Evolutionary conservation across 2,329 filamentous ascomycete species (phyloP), one percentile per base, ranked within the genome.

Genomic region (Stylonectria norvegica): DNA sequence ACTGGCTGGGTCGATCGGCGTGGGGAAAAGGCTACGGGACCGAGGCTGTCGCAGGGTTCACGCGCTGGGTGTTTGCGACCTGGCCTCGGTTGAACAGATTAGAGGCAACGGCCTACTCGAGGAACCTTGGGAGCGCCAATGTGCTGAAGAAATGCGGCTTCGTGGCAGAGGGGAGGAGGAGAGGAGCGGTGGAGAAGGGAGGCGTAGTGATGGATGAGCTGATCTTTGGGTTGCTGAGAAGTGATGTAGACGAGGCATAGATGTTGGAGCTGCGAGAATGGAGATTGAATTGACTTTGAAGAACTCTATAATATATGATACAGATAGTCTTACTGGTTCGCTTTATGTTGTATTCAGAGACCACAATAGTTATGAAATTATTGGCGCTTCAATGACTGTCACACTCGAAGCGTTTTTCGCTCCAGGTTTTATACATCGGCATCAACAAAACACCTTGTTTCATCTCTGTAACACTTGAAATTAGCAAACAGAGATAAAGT

Each of bases 21-120:
- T 73, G 73, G 73, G 70, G 73, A 1, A 62, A 61, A 20, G 74
- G 75, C 1, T 64, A 72, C 40, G 65, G 61, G 40, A 67, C 62
- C 1, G 70, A 68, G 46, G 70, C 65, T 11, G 42, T 65, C 3
- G 33, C 20, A 3, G 70, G 47, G 2, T 66, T 75, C 35, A 51
- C 58, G 12, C 52, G 48, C 17, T 78, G 72, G 71, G 59, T 64
- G 3, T 75, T 78, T 43, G 56, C 57, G 23, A 63, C 56, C 6
- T 64, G 69, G 38, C 64, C 67, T 0, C 56, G 61, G 2, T 43
- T 75, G 14, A 45, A 65, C 34, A 61, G 73, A 36, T 35, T 77
- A 4, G 66, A 75, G 49, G 71, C 64, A 0, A 19, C 33, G 2
- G 57, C 64, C 2, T 69, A 60, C 38, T 59, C 47, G 4, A 50